Evolutionary conservation across 306 rosid genomes (phyloP).

Genomic region (Ziziphus jujuba): DNA sequence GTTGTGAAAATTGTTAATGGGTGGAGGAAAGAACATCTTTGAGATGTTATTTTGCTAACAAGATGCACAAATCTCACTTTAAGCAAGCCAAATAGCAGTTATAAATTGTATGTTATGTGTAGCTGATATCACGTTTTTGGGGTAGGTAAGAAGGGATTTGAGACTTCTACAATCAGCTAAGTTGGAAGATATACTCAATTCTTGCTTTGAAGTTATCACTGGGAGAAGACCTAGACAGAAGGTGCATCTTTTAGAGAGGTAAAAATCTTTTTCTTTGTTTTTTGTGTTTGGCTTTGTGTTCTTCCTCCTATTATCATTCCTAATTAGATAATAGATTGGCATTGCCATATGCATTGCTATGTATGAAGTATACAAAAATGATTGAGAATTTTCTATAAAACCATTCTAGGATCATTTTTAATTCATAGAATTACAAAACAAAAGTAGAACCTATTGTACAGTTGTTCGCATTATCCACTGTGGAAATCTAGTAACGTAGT

Average conservation of each 20-base stretch:
- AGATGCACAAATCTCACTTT: not conserved
- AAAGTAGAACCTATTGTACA: no score
- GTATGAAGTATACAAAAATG: no score
- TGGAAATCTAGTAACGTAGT: no score
- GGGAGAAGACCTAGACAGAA: constrained; percentile 80
- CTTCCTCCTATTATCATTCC: not conserved
- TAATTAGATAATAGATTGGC: not conserved
- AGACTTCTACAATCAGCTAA: constrained; percentile 58
- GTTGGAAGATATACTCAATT: constrained; percentile 64
- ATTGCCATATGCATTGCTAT: no score
- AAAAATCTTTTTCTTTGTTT: not conserved
- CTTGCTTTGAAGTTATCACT: constrained; percentile 60
- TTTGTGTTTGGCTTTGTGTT: not conserved
- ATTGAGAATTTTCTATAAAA: no score
- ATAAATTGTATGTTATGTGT: not conserved
- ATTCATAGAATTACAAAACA: no score
- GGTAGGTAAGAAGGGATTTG: constrained; percentile 78
- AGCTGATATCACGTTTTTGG: constrained; percentile 8
- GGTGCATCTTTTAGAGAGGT: constrained; percentile 79
- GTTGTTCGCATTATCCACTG: no score
- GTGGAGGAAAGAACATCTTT: not conserved
- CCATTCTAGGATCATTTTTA: no score
- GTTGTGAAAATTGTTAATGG: not conserved
- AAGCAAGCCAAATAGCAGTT: not conserved
- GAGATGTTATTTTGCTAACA: not conserved